Evolutionary conservation across 75 land plant genomes (phyloP).

Genomic region (Sequoia sempervirens): DNA sequence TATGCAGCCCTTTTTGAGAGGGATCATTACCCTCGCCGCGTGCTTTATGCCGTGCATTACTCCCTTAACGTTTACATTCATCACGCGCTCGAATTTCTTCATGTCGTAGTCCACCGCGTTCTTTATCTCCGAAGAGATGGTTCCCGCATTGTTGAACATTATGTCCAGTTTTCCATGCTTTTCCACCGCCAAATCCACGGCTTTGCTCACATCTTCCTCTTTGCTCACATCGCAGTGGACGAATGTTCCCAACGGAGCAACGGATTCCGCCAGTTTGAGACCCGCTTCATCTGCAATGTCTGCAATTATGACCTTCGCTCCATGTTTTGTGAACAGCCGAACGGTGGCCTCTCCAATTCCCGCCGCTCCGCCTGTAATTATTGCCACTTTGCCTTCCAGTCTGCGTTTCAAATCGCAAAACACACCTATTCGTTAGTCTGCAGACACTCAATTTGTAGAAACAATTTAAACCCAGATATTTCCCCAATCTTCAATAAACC

Average conservation of each 20-base stretch:
- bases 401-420: constrained; percentile 6
- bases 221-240: constrained; percentile 41
- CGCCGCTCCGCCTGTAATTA: constrained; percentile 57
- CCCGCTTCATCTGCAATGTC: constrained; percentile 34
- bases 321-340: constrained; percentile 42
- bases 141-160: constrained; percentile 31
- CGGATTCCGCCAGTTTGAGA: not conserved
- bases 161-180: constrained; percentile 21
- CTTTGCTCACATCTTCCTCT: constrained; percentile 30
- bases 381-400: constrained; percentile 48
- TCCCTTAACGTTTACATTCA: not conserved
- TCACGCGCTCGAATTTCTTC: not conserved
- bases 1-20: not conserved
- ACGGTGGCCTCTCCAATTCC: constrained; percentile 64
- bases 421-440: too few species aligned
- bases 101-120: not conserved
- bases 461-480: too few species aligned
- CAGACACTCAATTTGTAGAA: too few species aligned
- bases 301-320: constrained; percentile 47
- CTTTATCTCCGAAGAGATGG: not conserved
- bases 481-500: too few species aligned
- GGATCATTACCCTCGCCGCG: not conserved
- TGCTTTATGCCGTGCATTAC: not conserved
- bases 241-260: constrained; percentile 11
- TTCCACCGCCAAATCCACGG: constrained; percentile 22